Conservation (phyloP, 2,329 filamentous ascomycete species). For the Keithomyces neogunnii region DNA sequence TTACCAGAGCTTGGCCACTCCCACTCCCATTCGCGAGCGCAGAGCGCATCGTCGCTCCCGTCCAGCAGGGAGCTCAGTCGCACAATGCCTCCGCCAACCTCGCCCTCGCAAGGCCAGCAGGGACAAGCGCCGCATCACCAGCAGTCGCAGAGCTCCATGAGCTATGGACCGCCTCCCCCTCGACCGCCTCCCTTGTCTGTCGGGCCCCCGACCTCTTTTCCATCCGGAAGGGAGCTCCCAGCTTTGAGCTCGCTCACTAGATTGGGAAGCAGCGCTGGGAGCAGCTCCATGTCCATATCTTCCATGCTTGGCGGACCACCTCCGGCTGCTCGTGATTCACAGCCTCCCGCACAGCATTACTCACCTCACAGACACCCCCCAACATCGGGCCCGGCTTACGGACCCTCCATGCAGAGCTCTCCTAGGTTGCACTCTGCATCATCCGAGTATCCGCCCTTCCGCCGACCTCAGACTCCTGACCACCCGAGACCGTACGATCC, state of each 20-base stretch:
- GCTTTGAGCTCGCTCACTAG: conserved; percentile 42
- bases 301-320: conserved; percentile 49
- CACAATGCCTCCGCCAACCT: conserved; percentile 35
- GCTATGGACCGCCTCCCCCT: conserved; percentile 38
- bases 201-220: conserved; percentile 36
- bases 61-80: conserved; percentile 28
- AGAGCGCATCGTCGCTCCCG: conserved; percentile 35
- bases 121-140: conserved; percentile 16
- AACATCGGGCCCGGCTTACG: conserved; percentile 36
- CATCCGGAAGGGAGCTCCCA: conserved; percentile 43
- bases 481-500: conserved; percentile 48
- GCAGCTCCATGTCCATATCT: conserved; percentile 54
- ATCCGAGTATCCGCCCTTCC: conserved; percentile 53
- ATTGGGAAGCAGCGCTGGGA: conserved; percentile 31
- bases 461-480: conserved; percentile 67
- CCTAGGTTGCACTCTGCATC: conserved; percentile 46
- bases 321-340: conserved; percentile 32
- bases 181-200: conserved; percentile 33
- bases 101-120: conserved; percentile 26
- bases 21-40: conserved; percentile 27
- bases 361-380: conserved; percentile 31
- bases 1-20: conserved; percentile 23
- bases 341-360: conserved; percentile 32
- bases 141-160: conserved; percentile 24
- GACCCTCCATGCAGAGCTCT: conserved; percentile 43